Base-by-base conservation (phyloP, 2,329 filamentous ascomycete genomes). In the Talaromyces verruculosus region DNA sequence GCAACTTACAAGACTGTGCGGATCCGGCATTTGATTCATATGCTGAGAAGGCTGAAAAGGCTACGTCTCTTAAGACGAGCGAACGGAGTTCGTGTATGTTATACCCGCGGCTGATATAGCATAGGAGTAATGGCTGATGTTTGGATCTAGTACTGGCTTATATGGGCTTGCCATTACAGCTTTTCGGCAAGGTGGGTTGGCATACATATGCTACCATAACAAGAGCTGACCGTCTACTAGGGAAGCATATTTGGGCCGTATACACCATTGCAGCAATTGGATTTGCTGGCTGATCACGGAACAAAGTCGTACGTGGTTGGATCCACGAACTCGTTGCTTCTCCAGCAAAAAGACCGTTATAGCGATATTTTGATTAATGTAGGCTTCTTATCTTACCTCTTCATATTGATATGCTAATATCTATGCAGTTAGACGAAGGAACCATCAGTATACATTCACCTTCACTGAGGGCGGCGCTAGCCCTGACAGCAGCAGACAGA, bases 291-390 rank as follows among this genome's bases (percentile, higher is more conserved):
- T 62, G 94, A 98, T 78, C 89, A 92, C 72, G 91, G 92, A 49
- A 98, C 95, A 22, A 98, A 97, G 80, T 97, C 94, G 1, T 99
- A 98, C 73, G 91, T 99, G 63, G 93, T 99, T 65, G 95, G 95
- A 69, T 97, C 93, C 70, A 99, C 95, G 43, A 99, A 99, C 77
- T 96, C 93, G 5, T 84, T 99, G 28, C 84, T 99, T 39, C 82
- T 99, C 11, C 93, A 97, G 73, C 95, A 99, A 76, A 96, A 89
- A 77, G 94, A 99, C 75, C 88, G 93, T 53, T 98, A 99, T 77
- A 96, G 93, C 77, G 95, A 99, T 74, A 92, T 98, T 41, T 84
- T 99, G 67, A 93, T 99, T 75, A 97, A 99, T 75, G 83, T 84
- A 73, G 78, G 57, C 57, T 45, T 53, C 17, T 39, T 13, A 17